Evolutionary conservation across 306 rosid genomes (phyloP), one percentile per base, ranked within the genome.

Genomic region (Luffa aegyptiaca): DNA sequence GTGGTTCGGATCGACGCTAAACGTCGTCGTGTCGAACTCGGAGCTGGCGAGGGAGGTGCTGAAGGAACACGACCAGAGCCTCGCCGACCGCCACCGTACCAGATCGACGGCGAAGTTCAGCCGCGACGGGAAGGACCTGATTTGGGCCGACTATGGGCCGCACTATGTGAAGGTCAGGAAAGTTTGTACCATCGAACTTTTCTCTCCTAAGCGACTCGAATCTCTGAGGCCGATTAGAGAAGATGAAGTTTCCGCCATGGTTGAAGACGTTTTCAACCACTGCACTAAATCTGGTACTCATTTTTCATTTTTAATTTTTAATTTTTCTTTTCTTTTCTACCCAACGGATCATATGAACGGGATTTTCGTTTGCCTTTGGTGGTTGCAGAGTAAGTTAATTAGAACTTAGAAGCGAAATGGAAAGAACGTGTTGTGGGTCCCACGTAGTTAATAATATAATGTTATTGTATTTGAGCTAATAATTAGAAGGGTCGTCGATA

Each of bases 81-180:
- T 94, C 17, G 97, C 97, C 0, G 92, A 94, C 46, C 78, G 98
- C 6, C 92, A 88, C 18, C 75, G 97, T 64, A 94, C 72, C 64
- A 79, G 98, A 44, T 90, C 97, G 2, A 88, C 97, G 0, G 97
- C 95, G 2, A 90, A 81, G 81, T 86, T 92, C n/a, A 92, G 97
- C 83, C 75, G 89, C 39, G 93, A 92, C 68, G 98, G 98, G 1
- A 64, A 85, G 84, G 98, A 94, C 64, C 91, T 94, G 0, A 91
- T 92, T 5, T 94, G 97, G 98, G 98, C 98, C 0, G 98, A 94
- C 48, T 94, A 92, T 75, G 98, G 98, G 0, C 95, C 98, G 0
- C 98, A 94, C 80, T 94, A 94, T n/a, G 98, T 94, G 2, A 94
- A 92, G 85, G 98, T 94, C 1, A 90, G 98, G 83, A 94, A 91